A percentile compares a stretch with the other conserved stretches of the same genome.
These are phyloP conservation scores for Arachis stenosperma DNA, from an alignment of 306 rosid genomes.

Conservation along the genomic window DNA sequence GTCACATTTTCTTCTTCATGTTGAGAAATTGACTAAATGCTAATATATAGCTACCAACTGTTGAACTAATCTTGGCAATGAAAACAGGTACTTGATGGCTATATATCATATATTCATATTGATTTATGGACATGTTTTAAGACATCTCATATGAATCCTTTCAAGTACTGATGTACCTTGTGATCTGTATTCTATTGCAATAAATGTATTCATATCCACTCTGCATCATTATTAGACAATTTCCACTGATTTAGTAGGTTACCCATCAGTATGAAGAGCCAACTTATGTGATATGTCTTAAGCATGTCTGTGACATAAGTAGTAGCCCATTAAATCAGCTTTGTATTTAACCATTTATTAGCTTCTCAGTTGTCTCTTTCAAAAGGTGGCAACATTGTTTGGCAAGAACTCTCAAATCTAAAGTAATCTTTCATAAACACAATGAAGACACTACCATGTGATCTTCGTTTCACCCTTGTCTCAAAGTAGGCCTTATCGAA, in stretches of 20 bases:
- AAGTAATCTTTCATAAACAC: neutral
- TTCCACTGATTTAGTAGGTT: neutral
- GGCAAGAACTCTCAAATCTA: neutral
- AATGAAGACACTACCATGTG: constrained; percentile 30
- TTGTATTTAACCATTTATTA: neutral
- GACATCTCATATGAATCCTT: neutral
- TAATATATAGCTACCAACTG: neutral
- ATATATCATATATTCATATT: neutral
- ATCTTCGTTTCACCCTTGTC: constrained; percentile 1
- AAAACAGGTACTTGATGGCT: neutral
- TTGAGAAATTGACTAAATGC: neutral
- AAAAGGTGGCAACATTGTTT: neutral
- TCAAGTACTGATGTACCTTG: neutral
- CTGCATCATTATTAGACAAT: too few relatives aligned
- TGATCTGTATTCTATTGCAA: too few relatives aligned
- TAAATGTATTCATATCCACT: too few relatives aligned
- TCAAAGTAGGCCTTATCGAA: neutral
- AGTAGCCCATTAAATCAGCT: neutral
- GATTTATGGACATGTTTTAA: neutral
- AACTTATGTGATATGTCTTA: neutral
- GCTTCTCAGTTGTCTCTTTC: neutral
- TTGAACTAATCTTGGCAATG: neutral
- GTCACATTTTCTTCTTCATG: neutral
- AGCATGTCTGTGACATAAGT: constrained; percentile 1
- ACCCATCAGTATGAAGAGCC: neutral